Evolutionary conservation across 352 stramenopile genomes (phyloP).

Genomic region (Hyaloperonospora brassicae): DNA sequence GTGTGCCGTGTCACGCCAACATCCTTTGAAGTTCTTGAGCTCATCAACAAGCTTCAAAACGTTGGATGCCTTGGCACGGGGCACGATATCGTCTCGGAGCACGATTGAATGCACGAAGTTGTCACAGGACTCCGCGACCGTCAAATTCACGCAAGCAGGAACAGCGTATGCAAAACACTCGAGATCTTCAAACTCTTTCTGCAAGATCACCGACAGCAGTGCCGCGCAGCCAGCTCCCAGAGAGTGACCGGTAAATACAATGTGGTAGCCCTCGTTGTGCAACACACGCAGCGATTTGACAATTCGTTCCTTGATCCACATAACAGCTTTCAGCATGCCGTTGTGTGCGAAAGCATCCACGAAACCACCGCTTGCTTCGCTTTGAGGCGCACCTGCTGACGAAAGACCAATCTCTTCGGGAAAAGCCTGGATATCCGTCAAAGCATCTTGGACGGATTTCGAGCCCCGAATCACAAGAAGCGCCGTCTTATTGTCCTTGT

Average conservation of each 20-base stretch:
- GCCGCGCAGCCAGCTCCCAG: constrained; percentile 70
- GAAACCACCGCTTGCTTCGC: constrained; percentile 55
- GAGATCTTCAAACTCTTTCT: constrained; percentile 76
- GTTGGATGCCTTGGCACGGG: constrained; percentile 75
- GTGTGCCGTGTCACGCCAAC: constrained; percentile 67
- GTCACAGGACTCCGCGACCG: constrained; percentile 66
- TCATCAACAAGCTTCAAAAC: constrained; percentile 68
- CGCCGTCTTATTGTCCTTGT: constrained; percentile 72
- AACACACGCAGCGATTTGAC: constrained; percentile 65
- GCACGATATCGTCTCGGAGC: constrained; percentile 79
- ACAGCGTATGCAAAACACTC: constrained; percentile 84
- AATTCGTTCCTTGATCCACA: constrained; percentile 84
- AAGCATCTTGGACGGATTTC: constrained; percentile 79
- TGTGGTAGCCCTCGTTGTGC: constrained; percentile 69
- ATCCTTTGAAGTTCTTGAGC: constrained; percentile 75
- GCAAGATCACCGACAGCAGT: constrained; percentile 75
- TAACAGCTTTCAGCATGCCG: constrained; percentile 77
- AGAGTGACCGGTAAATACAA: constrained; percentile 77
- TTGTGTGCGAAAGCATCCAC: constrained; percentile 84
- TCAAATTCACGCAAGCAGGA: constrained; percentile 73
- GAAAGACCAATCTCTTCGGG: constrained; percentile 62
- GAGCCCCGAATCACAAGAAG: constrained; percentile 75
- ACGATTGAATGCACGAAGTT: constrained; percentile 81
- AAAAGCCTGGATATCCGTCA: constrained; percentile 81
- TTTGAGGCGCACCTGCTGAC: constrained; percentile 28